A percentile compares a stretch with the other conserved stretches of the same genome.
phyloP scores from a whole-genome alignment of 2,329 filamentous ascomycete species.

The Fonsecaea erecta region DNA sequence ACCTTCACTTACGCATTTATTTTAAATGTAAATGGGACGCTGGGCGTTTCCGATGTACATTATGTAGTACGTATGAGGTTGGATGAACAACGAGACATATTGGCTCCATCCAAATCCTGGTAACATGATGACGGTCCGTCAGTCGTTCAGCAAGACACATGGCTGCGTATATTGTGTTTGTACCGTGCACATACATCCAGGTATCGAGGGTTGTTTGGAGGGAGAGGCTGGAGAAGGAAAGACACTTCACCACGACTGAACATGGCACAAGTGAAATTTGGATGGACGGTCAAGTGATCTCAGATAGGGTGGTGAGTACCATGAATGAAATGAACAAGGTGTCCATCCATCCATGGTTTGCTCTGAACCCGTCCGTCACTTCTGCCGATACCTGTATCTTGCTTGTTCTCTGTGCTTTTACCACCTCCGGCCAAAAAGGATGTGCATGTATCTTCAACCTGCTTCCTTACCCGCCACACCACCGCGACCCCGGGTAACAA shows the following conservation, averaged over 20 bases:
- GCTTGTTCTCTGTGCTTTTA: not conserved
- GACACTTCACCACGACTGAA: no score
- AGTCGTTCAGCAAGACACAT: no score
- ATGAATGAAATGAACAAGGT: not conserved
- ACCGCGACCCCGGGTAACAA: not conserved
- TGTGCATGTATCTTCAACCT: not conserved
- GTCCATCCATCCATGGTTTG: not conserved
- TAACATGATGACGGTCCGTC: no score
- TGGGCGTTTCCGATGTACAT: no score
- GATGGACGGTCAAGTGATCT: not conserved
- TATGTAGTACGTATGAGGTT: no score
- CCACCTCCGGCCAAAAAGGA: no score
- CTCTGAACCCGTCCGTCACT: not conserved
- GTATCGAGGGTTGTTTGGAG: no score
- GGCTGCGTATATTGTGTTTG: no score
- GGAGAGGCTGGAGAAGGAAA: no score
- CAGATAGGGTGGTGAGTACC: not conserved
- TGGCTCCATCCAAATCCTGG: no score
- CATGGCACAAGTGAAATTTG: not conserved
- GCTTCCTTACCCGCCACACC: not conserved
- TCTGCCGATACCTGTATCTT: not conserved
- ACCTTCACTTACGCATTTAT: not conserved
- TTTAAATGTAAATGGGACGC: not conserved
- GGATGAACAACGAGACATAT: no score
- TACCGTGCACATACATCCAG: no score